Evolutionary conservation across 495 filamentous ascomycete species (phyloP).

Genomic region (Evernia prunastri): DNA sequence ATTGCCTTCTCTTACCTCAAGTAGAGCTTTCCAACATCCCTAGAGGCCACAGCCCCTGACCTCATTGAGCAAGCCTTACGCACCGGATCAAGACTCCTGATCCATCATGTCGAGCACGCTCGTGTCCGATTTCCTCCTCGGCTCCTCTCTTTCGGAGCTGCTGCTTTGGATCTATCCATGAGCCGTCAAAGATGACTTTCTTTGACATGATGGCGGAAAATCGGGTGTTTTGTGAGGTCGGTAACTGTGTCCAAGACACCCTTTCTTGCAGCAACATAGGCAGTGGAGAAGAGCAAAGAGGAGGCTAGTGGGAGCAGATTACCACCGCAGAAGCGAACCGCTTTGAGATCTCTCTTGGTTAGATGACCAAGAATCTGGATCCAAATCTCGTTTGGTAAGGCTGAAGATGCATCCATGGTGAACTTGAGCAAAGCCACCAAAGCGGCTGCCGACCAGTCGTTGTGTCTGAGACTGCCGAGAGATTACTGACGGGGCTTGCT

Average conservation of each 20-base stretch:
- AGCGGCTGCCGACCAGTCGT: no score
- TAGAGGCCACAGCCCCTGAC: no score
- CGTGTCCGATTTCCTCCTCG: background rate
- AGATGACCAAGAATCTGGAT: background rate
- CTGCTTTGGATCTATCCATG: background rate
- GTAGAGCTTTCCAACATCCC: no score
- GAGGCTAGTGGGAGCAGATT: background rate
- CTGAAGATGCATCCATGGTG: background rate
- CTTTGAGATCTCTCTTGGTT: background rate
- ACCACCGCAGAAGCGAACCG: background rate
- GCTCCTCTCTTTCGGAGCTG: background rate
- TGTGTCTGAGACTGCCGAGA: no score
- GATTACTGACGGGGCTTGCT: no score
- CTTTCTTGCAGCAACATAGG: background rate
- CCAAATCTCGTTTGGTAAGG: background rate
- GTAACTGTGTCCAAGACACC: background rate
- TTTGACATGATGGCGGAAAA: background rate
- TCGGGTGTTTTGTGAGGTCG: background rate
- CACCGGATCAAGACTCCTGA: no score
- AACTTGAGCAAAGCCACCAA: no score
- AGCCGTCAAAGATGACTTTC: conserved; percentile 1
- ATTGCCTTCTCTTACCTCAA: no score
- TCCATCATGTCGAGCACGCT: no score
- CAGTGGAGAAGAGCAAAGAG: background rate
- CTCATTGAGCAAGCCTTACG: no score